phyloP scores from a whole-genome alignment of 345 rosid genomes.

The Camelina neglecta region DNA sequence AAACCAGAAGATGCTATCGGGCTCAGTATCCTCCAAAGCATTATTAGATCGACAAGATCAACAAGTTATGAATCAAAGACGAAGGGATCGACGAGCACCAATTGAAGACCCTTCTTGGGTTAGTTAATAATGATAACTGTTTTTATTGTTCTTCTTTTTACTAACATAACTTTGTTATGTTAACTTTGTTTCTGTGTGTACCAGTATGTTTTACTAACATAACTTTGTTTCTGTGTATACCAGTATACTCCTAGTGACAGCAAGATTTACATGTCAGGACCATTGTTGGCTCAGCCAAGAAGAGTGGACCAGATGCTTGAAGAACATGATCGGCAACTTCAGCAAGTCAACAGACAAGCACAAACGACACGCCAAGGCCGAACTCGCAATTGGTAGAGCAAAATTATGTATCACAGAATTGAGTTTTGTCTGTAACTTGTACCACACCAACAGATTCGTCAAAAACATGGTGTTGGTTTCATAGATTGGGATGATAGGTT shows the following conservation, averaged over 20 bases:
- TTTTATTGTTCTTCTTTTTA: not conserved
- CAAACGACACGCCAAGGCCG: not conserved
- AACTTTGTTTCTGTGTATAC: conserved; percentile 9
- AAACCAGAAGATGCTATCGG: not conserved
- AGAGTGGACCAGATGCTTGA: conserved; percentile 80
- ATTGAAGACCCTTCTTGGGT: conserved; percentile 37
- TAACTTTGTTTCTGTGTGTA: conserved; percentile 3
- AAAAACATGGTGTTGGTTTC: not conserved
- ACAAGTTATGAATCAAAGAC: conserved; percentile 25
- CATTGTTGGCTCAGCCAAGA: conserved; percentile 65
- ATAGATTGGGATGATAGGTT: not conserved
- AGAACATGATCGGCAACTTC: conserved; percentile 74
- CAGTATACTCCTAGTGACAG: conserved; percentile 59
- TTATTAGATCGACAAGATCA: conserved; percentile 24
- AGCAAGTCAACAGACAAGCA: conserved; percentile 51
- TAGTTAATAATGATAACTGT: conserved; percentile 24
- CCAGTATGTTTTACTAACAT: conserved; percentile 43
- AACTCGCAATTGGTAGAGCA: not conserved
- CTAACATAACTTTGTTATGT: not conserved
- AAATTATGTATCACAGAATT: not conserved
- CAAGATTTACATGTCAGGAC: conserved; percentile 86
- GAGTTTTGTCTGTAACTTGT: not conserved
- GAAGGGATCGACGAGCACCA: conserved; percentile 35
- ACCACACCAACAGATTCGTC: not conserved
- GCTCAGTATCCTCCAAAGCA: conserved; percentile 37